Conservation (phyloP, 75 land plant species). For the Cunninghamia lanceolata region DNA sequence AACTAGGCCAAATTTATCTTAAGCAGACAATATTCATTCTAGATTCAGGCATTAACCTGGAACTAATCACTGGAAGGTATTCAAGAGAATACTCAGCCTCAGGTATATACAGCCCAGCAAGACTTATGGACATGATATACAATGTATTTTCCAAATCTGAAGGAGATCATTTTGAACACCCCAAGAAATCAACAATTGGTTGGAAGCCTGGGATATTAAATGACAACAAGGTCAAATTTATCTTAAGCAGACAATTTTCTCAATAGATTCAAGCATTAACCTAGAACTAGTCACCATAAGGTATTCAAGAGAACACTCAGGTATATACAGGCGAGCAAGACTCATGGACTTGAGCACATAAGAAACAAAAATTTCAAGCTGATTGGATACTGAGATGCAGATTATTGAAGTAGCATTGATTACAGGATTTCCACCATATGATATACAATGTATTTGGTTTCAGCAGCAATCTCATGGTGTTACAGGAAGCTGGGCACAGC, state of each 20-base stretch:
- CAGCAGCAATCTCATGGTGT: background rate
- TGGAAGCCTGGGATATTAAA: too few relatives aligned
- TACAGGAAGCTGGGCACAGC: background rate
- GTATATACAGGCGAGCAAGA: too few relatives aligned
- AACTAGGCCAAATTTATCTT: background rate
- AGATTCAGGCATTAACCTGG: background rate
- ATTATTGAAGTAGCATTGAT: background rate
- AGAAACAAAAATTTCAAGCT: background rate
- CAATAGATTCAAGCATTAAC: too few relatives aligned
- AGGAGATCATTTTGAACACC: too few relatives aligned
- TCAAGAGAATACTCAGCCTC: conserved; percentile 12
- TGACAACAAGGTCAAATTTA: too few relatives aligned
- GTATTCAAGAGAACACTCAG: too few relatives aligned
- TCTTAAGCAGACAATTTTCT: too few relatives aligned
- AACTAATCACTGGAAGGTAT: background rate
- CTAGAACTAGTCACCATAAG: too few relatives aligned
- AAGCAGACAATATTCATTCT: background rate
- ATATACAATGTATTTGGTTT: background rate
- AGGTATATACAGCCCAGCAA: conserved; percentile 15
- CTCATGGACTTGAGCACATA: background rate
- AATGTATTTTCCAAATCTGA: too few relatives aligned
- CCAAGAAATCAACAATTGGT: too few relatives aligned
- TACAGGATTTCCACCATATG: background rate
- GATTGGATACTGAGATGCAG: background rate
- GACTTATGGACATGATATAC: too few relatives aligned